phyloP scores from a whole-genome alignment of 805 yeast genomes.

The Hanseniaspora lachancei region DNA sequence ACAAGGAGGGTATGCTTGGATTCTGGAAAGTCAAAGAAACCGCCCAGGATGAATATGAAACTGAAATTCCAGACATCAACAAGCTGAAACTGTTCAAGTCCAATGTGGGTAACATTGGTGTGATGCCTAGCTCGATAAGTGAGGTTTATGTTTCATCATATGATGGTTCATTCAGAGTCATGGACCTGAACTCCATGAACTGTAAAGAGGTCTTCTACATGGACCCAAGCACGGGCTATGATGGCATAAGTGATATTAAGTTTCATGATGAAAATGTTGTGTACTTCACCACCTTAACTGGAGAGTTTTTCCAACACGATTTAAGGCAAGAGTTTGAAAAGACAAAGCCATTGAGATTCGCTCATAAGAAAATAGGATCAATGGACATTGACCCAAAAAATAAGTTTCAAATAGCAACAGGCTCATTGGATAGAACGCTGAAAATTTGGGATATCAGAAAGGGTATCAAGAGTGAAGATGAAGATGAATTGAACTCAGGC shows the following conservation, averaged over 20 bases:
- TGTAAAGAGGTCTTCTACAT: constrained; percentile 50
- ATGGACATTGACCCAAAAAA: constrained; percentile 63
- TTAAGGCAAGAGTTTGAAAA: constrained; percentile 34
- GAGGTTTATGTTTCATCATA: constrained; percentile 62
- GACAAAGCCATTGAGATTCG: constrained; percentile 41
- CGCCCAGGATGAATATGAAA: constrained; percentile 19
- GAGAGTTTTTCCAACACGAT: constrained; percentile 69
- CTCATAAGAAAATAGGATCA: constrained; percentile 88
- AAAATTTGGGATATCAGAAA: constrained; percentile 78
- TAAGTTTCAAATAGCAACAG: constrained; percentile 59
- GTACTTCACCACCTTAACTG: constrained; percentile 65
- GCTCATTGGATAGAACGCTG: constrained; percentile 74
- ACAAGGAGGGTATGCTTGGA: constrained; percentile 74
- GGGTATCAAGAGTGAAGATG: constrained; percentile 29
- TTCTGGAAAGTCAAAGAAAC: constrained; percentile 58
- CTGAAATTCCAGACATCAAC: constrained; percentile 39
- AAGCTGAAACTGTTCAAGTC: constrained; percentile 65
- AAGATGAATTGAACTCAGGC: neutral
- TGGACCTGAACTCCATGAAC: constrained; percentile 51
- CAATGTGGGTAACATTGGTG: constrained; percentile 50
- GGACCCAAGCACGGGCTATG: constrained; percentile 38
- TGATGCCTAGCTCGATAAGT: constrained; percentile 37
- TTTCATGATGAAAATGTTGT: constrained; percentile 44
- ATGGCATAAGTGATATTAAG: constrained; percentile 66
- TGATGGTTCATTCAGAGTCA: constrained; percentile 70